Conservation (phyloP, 2,329 filamentous ascomycete species). For the Ceratocystis lukuohia region DNA sequence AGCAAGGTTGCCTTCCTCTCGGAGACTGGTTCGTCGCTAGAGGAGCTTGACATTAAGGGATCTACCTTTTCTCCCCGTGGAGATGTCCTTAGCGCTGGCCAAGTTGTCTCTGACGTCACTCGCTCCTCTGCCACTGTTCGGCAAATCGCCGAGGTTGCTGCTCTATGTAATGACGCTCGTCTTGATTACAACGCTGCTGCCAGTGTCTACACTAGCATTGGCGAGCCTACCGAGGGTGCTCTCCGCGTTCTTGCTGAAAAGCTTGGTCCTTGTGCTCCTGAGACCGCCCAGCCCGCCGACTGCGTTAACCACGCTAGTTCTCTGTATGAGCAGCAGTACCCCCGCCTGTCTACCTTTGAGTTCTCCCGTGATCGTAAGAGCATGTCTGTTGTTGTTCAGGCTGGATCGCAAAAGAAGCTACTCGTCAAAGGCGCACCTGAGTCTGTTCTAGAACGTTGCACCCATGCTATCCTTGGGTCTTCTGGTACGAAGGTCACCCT, state of each 20-base stretch:
- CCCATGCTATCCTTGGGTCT: slow-evolving; percentile 62
- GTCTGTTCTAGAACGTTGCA: slow-evolving; percentile 84
- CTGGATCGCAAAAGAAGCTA: slow-evolving; percentile 58
- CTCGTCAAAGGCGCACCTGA: slow-evolving; percentile 95
- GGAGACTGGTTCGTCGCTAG: slow-evolving; percentile 57
- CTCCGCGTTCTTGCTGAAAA: slow-evolving; percentile 87
- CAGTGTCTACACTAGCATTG: slow-evolving; percentile 65
- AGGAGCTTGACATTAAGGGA: slow-evolving; percentile 80
- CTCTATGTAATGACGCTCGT: slow-evolving; percentile 78
- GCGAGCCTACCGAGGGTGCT: slow-evolving; percentile 90
- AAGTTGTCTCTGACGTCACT: slow-evolving; percentile 53
- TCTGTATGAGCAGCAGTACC: slow-evolving; percentile 64
- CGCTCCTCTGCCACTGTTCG: slow-evolving; percentile 61
- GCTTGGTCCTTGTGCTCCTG: slow-evolving; percentile 64
- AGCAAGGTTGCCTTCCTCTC: slow-evolving; percentile 80
- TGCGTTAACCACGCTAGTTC: slow-evolving; percentile 70
- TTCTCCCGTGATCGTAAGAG: slow-evolving; percentile 97
- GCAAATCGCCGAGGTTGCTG: slow-evolving; percentile 59
- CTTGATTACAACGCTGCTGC: slow-evolving; percentile 69
- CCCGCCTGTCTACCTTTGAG: slow-evolving; percentile 76
- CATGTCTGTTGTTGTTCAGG: slow-evolving; percentile 87
- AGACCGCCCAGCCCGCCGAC: slow-evolving; percentile 40
- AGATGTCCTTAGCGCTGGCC: slow-evolving; percentile 54
- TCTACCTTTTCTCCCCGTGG: slow-evolving; percentile 84
- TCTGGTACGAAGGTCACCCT: slow-evolving; percentile 66